Percentiles rank a stretch among this genome's conserved stretches.
Evolutionary conservation across 805 yeast species (phyloP).

Genomic region (Schwanniomyces yamadae): DNA sequence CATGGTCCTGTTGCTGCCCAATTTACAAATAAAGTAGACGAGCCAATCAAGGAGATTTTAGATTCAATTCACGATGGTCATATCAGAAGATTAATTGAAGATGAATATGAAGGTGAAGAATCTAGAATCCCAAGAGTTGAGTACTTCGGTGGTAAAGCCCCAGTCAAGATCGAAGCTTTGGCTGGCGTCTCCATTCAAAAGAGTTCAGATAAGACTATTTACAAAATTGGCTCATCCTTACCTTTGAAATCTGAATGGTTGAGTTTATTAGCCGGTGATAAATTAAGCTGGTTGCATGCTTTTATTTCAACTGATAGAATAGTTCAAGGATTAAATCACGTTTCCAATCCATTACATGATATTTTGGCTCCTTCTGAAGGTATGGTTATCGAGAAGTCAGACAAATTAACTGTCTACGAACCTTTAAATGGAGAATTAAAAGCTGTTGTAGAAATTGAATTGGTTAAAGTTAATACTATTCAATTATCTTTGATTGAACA

Average conservation of each 20-base stretch:
- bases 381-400: slow-evolving; percentile 58
- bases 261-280: slow-evolving; percentile 72
- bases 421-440: slow-evolving; percentile 66
- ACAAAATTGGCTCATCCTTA: slow-evolving; percentile 39
- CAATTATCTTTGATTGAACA: slow-evolving; percentile 77
- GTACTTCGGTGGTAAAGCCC: slow-evolving; percentile 71
- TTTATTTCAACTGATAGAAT: slow-evolving; percentile 74
- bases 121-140: slow-evolving; percentile 83
- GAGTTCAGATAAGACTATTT: slow-evolving; percentile 29
- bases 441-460: slow-evolving; percentile 63
- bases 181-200: slow-evolving; percentile 37
- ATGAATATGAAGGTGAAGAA: slow-evolving; percentile 68
- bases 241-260: slow-evolving; percentile 60
- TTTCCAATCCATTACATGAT: slow-evolving; percentile 73
- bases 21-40: slow-evolving; percentile 81
- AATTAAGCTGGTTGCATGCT: slow-evolving; percentile 88
- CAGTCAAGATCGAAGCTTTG: slow-evolving; percentile 26
- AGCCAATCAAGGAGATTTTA: slow-evolving; percentile 88
- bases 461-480: slow-evolving; percentile 52
- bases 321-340: slow-evolving; percentile 83
- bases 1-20: slow-evolving; percentile 99
- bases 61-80: slow-evolving; percentile 91
- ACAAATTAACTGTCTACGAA: slow-evolving; percentile 62
- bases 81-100: slow-evolving; percentile 64
- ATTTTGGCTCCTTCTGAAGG: slow-evolving; percentile 72